Evolutionary conservation across 345 rosid genomes (phyloP).

Genomic region (Gossypium stocksii): DNA sequence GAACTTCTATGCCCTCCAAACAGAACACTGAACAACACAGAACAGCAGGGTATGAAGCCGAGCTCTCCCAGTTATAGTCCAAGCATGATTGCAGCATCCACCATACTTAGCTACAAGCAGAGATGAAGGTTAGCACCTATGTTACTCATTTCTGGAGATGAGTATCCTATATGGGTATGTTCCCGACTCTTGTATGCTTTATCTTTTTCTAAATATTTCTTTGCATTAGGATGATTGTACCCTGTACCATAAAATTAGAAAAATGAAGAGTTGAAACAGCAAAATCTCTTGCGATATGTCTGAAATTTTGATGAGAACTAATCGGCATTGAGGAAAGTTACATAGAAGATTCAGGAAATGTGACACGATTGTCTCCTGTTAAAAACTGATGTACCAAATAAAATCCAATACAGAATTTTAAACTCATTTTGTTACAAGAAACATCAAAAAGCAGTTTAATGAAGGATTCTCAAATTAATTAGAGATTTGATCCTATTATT

Average conservation of each 20-base stretch:
- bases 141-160: background rate
- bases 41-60: slow-evolving; percentile 17
- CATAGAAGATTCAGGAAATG: background rate
- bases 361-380: too few relatives aligned
- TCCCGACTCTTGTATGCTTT: background rate
- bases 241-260: background rate
- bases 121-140: slow-evolving; percentile 13
- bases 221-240: background rate
- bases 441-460: background rate
- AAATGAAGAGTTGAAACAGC: background rate
- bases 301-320: background rate
- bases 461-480: too few relatives aligned
- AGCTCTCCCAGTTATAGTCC: slow-evolving; percentile 34
- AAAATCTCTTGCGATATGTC: background rate
- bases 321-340: background rate
- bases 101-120: slow-evolving; percentile 46
- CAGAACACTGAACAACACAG: slow-evolving; percentile 15
- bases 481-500: too few relatives aligned
- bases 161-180: background rate
- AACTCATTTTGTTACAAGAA: too few relatives aligned
- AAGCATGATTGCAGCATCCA: slow-evolving; percentile 64
- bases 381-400: too few relatives aligned
- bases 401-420: too few relatives aligned
- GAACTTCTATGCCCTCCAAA: slow-evolving; percentile 51
- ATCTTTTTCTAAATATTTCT: background rate